A percentile compares a stretch with the other conserved stretches of the same genome.
Evolutionary conservation across 495 filamentous ascomycete species (phyloP).

Genomic region (Podospora fimiseda): DNA sequence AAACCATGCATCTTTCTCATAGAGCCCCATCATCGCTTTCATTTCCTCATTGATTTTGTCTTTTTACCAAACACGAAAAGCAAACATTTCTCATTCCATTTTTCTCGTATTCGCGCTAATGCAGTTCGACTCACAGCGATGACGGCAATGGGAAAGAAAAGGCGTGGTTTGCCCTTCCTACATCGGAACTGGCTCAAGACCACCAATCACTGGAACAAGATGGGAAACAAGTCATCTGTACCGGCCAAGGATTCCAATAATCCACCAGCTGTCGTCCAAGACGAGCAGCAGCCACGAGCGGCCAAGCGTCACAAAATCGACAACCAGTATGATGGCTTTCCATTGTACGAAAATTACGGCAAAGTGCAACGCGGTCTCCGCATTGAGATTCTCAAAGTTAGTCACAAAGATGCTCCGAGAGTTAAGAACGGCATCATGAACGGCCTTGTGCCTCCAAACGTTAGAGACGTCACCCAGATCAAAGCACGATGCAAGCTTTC

Average conservation of each 20-base stretch:
- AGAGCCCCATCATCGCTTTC: not conserved
- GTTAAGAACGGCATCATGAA: slow-evolving; percentile 35
- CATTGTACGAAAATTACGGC: slow-evolving; percentile 24
- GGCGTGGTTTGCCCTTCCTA: slow-evolving; percentile 28
- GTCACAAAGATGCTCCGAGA: slow-evolving; percentile 36
- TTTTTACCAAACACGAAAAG: not conserved
- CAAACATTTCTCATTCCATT: not conserved
- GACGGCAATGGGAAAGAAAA: slow-evolving; percentile 15
- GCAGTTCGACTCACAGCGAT: slow-evolving; percentile 17
- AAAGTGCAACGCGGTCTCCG: slow-evolving; percentile 32
- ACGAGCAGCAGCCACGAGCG: slow-evolving; percentile 24
- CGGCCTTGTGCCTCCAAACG: slow-evolving; percentile 29
- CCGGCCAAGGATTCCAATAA: slow-evolving; percentile 23
- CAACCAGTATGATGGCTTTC: slow-evolving; percentile 28
- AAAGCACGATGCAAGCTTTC: slow-evolving; percentile 40
- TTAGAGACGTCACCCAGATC: slow-evolving; percentile 32
- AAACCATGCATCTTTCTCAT: no score
- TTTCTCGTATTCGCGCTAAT: slow-evolving; percentile 1
- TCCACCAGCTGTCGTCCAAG: slow-evolving; percentile 24
- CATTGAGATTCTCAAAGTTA: slow-evolving; percentile 43
- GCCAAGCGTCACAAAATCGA: slow-evolving; percentile 37
- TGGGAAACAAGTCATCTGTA: slow-evolving; percentile 38
- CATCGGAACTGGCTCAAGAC: slow-evolving; percentile 32
- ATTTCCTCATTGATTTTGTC: not conserved
- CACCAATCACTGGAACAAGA: slow-evolving; percentile 26